A percentile compares a stretch with the other conserved stretches of the same genome.
Conservation (phyloP, 1,139 yeast genomes). For the Pichia sp. region DNA sequence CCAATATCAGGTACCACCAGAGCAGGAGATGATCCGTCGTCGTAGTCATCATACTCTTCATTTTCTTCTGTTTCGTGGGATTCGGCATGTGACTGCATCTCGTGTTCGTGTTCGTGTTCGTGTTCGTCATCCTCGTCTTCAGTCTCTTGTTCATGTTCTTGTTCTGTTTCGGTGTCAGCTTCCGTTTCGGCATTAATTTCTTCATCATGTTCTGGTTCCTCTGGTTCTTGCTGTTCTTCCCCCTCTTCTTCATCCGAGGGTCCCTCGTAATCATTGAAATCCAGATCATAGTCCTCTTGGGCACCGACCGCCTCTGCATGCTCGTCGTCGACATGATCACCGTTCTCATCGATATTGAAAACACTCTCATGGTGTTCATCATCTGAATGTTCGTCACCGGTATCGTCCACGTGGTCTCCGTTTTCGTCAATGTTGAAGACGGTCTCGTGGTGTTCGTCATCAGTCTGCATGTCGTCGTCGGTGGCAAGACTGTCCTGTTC, state of each 20-base stretch:
- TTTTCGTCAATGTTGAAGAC: conserved; percentile 14
- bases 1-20: conserved; percentile 16
- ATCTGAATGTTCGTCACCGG: neutral
- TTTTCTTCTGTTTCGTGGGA: conserved; percentile 7
- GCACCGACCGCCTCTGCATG: no score
- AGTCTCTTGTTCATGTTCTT: no score
- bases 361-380: no score
- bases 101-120: no score
- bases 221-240: no score
- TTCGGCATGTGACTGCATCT: neutral
- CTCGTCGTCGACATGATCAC: neutral
- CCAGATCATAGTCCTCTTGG: conserved; percentile 4
- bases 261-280: conserved; percentile 20
- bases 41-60: conserved; percentile 14
- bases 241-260: neutral
- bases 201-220: neutral
- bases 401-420: neutral
- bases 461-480: conserved; percentile 1
- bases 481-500: conserved; percentile 2
- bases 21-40: conserved; percentile 10
- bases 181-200: no score
- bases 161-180: no score
- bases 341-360: neutral
- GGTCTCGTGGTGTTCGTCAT: neutral
- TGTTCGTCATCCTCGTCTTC: no score